Evolutionary conservation across 495 filamentous ascomycete species (phyloP).

Genomic region (Lophiostoma macrostomum): DNA sequence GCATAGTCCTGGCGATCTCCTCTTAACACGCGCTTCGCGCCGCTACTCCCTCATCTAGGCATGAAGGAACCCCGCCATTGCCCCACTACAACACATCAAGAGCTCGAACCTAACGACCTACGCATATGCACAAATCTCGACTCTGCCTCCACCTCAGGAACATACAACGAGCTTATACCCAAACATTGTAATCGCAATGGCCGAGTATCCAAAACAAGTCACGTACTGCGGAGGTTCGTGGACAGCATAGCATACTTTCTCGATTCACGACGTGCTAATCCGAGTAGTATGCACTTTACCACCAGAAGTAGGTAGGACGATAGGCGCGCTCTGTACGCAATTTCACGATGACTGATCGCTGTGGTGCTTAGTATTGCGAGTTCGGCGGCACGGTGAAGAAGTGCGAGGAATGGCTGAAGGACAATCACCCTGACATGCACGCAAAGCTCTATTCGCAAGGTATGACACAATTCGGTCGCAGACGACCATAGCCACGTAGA

Average conservation of each 20-base stretch:
- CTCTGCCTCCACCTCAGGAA: neutral
- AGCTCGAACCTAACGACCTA: neutral
- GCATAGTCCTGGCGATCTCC: too few relatives aligned
- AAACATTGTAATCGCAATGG: too few relatives aligned
- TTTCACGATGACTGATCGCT: neutral
- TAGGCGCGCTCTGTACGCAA: neutral
- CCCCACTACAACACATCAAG: too few relatives aligned
- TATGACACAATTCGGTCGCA: conserved; percentile 44
- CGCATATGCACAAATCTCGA: neutral
- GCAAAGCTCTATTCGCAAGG: conserved; percentile 78
- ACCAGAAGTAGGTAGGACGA: conserved; percentile 70
- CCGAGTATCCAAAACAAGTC: conserved; percentile 54
- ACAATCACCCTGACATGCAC: conserved; percentile 70
- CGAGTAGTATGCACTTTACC: conserved; percentile 84
- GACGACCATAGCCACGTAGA: too few relatives aligned
- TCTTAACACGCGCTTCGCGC: too few relatives aligned
- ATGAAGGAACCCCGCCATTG: conserved; percentile 21
- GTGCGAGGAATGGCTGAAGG: conserved; percentile 91
- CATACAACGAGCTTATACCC: too few relatives aligned
- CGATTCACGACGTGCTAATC: conserved; percentile 14
- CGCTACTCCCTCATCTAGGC: neutral
- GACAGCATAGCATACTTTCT: neutral
- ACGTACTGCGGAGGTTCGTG: conserved; percentile 77
- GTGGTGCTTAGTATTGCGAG: conserved; percentile 80
- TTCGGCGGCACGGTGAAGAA: conserved; percentile 98